Conservation (phyloP, 257 asterid genomes). For the Ocimum tenuiflorum region DNA sequence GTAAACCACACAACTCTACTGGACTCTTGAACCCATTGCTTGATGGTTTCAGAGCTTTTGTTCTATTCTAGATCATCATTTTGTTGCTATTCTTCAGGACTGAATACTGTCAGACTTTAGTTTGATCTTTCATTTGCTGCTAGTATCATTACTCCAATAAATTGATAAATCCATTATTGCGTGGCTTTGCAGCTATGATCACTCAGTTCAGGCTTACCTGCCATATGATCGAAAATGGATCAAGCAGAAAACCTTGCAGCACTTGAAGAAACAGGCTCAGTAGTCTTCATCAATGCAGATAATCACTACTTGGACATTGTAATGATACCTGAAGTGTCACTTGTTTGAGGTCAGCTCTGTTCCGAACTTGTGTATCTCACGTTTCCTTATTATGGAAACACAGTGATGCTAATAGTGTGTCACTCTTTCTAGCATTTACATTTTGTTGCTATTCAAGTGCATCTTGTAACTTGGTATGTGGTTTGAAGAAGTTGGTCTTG, state of each 20-base stretch:
- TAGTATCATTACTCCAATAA: not conserved
- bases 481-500: not conserved
- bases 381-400: not conserved
- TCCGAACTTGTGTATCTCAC: too few relatives aligned
- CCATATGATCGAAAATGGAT: constrained; percentile 91
- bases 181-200: constrained; percentile 64
- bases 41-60: not conserved
- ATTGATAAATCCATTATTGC: not conserved
- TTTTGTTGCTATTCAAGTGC: not conserved
- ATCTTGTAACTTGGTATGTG: not conserved
- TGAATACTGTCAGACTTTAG: not conserved
- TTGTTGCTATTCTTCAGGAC: not conserved
- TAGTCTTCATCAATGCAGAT: constrained; percentile 9
- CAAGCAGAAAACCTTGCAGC: constrained; percentile 63
- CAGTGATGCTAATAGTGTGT: constrained; percentile 5
- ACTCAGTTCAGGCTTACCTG: constrained; percentile 76
- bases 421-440: not conserved
- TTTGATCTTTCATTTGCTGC: not conserved
- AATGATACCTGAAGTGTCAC: constrained; percentile 7
- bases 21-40: not conserved
- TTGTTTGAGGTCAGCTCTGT: not conserved
- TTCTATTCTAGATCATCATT: not conserved
- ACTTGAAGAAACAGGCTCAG: constrained; percentile 75
- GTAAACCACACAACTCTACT: not conserved
- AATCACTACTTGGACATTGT: not conserved